These are phyloP conservation scores for Penicillium sp. DNA, from an alignment of 2,329 filamentous ascomycete species.

Conservation along the genomic window DNA sequence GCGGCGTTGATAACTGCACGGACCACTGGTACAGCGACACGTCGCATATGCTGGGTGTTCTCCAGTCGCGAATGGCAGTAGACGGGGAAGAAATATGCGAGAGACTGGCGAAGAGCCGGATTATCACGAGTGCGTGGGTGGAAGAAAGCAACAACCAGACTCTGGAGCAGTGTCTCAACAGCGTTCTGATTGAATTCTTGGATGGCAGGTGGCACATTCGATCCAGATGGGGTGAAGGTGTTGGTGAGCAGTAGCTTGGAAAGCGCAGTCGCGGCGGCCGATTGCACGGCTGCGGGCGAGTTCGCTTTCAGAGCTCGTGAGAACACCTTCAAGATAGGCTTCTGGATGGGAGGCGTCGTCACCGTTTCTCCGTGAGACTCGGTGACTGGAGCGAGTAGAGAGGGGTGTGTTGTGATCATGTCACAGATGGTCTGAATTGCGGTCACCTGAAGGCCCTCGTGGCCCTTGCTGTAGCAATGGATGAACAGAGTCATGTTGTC, in stretches of 20 bases:
- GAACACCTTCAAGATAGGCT: constrained; percentile 80
- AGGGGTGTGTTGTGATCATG: constrained; percentile 85
- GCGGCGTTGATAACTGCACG: constrained; percentile 64
- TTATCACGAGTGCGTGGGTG: constrained; percentile 79
- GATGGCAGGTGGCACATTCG: constrained; percentile 56
- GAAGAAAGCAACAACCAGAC: constrained; percentile 84
- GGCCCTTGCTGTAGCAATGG: constrained; percentile 93
- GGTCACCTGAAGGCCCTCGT: constrained; percentile 84
- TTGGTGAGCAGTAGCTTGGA: constrained; percentile 84
- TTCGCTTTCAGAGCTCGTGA: constrained; percentile 75
- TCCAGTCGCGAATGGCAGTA: constrained; percentile 84
- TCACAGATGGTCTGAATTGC: constrained; percentile 90
- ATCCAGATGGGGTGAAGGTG: constrained; percentile 57
- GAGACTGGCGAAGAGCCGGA: constrained; percentile 77
- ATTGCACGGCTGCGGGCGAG: constrained; percentile 72
- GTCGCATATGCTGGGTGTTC: constrained; percentile 80
- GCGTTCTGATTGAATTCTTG: constrained; percentile 56
- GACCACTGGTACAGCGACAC: constrained; percentile 71
- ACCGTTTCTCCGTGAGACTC: constrained; percentile 53
- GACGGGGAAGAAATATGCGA: constrained; percentile 92
- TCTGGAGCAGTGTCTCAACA: constrained; percentile 74
- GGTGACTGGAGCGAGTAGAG: constrained; percentile 65
- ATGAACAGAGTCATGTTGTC: constrained; percentile 93
- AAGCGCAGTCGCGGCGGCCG: constrained; percentile 76
- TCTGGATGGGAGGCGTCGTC: constrained; percentile 49